Evolutionary conservation across 345 rosid species (phyloP).

Genomic region (Eucalyptus tenuipes): DNA sequence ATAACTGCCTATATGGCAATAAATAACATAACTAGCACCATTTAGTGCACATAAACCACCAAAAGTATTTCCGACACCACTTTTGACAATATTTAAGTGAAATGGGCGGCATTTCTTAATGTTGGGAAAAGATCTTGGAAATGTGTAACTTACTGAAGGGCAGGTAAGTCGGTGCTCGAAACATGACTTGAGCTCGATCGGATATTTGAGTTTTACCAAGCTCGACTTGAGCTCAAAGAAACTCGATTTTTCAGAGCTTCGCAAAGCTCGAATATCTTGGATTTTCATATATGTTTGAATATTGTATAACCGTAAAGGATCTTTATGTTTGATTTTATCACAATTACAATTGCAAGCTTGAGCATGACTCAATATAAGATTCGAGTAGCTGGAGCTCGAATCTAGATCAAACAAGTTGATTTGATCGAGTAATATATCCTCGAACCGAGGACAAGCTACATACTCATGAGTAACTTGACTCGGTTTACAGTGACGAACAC

Average conservation of each 20-base stretch:
- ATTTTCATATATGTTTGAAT: background rate
- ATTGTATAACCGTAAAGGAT: background rate
- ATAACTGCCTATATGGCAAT: background rate
- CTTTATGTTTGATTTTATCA: background rate
- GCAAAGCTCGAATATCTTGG: background rate
- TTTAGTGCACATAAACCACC: background rate
- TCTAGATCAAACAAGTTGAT: background rate
- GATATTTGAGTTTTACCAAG: background rate
- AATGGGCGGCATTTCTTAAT: background rate
- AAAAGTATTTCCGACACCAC: background rate
- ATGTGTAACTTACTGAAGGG: background rate
- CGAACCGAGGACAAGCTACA: background rate
- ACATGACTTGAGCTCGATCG: background rate
- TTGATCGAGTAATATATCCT: background rate
- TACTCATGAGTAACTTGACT: background rate
- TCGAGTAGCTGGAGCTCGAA: background rate
- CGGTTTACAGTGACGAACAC: background rate
- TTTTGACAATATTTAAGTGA: background rate
- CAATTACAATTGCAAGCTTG: background rate
- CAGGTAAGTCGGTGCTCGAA: background rate
- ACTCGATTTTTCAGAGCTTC: background rate
- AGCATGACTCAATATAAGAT: background rate
- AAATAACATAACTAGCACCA: background rate
- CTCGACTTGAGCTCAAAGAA: background rate
- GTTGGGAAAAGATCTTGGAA: background rate